A percentile compares a stretch with the other conserved stretches of the same genome.
Conservation (phyloP, 2,329 filamentous ascomycete genomes). For the Orbilia quercus region DNA sequence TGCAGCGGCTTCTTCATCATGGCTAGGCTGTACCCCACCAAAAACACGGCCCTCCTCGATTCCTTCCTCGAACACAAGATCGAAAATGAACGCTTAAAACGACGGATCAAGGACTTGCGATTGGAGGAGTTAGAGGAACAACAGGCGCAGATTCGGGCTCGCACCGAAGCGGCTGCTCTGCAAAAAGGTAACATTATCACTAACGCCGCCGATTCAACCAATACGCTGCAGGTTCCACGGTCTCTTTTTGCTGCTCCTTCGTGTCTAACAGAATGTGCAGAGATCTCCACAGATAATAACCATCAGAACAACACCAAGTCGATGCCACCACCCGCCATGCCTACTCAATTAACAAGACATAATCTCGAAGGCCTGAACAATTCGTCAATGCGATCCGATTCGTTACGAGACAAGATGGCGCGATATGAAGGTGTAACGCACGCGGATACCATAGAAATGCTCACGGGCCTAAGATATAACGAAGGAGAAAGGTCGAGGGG, state of each 20-base stretch:
- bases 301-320: constrained; percentile 64
- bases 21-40: constrained; percentile 87
- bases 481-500: constrained; percentile 89
- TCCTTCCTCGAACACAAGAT: constrained; percentile 97
- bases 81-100: constrained; percentile 87
- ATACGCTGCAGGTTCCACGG: constrained; percentile 25
- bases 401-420: constrained; percentile 85
- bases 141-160: constrained; percentile 66
- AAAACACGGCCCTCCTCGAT: constrained; percentile 84
- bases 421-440: constrained; percentile 80
- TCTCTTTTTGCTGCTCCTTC: constrained; percentile 57
- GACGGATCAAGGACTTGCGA: constrained; percentile 85
- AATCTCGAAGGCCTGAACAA: constrained; percentile 77
- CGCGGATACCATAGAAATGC: constrained; percentile 89
- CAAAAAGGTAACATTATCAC: constrained; percentile 66
- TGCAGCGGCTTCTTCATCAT: constrained; percentile 95
- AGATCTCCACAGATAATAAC: constrained; percentile 38
- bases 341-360: constrained; percentile 75
- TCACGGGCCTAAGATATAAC: constrained; percentile 86
- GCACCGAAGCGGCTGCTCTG: constrained; percentile 16
- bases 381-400: constrained; percentile 69
- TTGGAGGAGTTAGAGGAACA: constrained; percentile 83
- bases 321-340: constrained; percentile 75
- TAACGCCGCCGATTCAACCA: constrained; percentile 11
- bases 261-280: constrained; percentile 58